phyloP scores from a whole-genome alignment of 768 basidiomycete species.

The Cantharellus anzutake region DNA sequence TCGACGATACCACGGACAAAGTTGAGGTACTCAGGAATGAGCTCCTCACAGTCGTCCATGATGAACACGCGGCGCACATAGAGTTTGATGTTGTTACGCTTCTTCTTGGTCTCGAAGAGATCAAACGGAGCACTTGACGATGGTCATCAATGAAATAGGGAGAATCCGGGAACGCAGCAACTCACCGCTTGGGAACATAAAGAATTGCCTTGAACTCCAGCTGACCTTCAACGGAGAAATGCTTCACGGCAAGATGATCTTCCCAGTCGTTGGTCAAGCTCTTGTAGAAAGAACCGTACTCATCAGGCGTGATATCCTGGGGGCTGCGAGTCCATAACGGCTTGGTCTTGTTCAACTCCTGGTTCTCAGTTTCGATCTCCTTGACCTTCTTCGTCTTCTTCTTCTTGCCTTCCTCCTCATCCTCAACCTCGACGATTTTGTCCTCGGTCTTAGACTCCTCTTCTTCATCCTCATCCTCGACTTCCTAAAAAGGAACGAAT shows the following conservation, averaged over 20 bases:
- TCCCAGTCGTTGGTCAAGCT: slow-evolving; percentile 99
- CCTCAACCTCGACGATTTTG: slow-evolving; percentile 60
- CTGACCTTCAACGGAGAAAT: slow-evolving; percentile 99
- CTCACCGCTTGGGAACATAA: slow-evolving; percentile 82
- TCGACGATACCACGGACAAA: slow-evolving; percentile 97
- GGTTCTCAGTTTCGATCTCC: slow-evolving; percentile 69
- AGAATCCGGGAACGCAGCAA: slow-evolving; percentile 13
- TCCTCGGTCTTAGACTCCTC: slow-evolving; percentile 50
- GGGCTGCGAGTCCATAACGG: slow-evolving; percentile 99
- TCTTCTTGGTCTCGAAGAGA: slow-evolving; percentile 99
- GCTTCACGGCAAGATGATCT: slow-evolving; percentile 97
- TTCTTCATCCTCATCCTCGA: slow-evolving; percentile 64
- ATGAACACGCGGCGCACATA: slow-evolving; percentile 99
- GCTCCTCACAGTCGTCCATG: slow-evolving; percentile 99
- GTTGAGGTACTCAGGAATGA: slow-evolving; percentile 99
- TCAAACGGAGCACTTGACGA: slow-evolving; percentile 79
- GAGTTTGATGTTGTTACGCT: slow-evolving; percentile 99
- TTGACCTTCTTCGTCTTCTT: slow-evolving; percentile 93
- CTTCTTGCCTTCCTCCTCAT: slow-evolving; percentile 71
- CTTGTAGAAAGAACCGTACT: slow-evolving; percentile 97
- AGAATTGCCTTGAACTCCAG: slow-evolving; percentile 99
- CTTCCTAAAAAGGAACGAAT: slow-evolving; percentile 37
- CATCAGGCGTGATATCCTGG: slow-evolving; percentile 76
- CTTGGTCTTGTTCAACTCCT: slow-evolving; percentile 99
- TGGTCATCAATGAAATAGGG: not conserved